Percentiles rank a stretch among this genome's conserved stretches.
phyloP scores from a whole-genome alignment of 495 filamentous ascomycete species.

The Penicillium mononematosum region DNA sequence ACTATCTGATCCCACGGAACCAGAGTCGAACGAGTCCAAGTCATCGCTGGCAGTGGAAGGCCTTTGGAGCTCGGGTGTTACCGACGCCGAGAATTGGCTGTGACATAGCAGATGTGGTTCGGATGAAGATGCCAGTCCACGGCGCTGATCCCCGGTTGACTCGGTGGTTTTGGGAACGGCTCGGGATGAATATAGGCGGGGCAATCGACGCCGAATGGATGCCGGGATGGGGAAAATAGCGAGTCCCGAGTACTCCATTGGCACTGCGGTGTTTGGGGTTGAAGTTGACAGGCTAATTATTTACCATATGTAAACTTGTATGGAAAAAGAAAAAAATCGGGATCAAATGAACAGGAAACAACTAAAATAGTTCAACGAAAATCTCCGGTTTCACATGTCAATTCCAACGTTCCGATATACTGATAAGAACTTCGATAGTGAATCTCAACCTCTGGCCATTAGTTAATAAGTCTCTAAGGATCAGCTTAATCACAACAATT shows the following conservation, averaged over 20 bases:
- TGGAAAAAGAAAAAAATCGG: not conserved
- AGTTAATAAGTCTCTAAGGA: not conserved
- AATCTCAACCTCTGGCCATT: not conserved
- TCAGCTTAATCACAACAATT: not conserved
- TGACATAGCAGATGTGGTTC: conserved; percentile 19
- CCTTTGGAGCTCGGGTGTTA: conserved; percentile 10
- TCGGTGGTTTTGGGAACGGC: conserved; percentile 14
- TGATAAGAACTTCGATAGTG: not conserved
- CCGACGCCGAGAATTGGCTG: not conserved
- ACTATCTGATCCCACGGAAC: conserved; percentile 17
- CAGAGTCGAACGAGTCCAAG: conserved; percentile 17
- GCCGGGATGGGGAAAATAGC: conserved; percentile 33
- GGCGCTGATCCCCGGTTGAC: conserved; percentile 11
- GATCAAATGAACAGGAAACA: not conserved
- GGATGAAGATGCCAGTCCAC: conserved; percentile 21
- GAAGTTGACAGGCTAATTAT: not conserved
- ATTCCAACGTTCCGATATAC: not conserved
- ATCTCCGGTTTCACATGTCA: conserved; percentile 6
- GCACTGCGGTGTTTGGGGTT: not conserved
- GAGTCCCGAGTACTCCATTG: conserved; percentile 34
- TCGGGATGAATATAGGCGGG: conserved; percentile 27
- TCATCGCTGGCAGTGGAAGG: conserved; percentile 24
- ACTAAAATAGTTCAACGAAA: not conserved
- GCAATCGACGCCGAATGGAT: conserved; percentile 34
- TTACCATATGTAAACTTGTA: not conserved